Evolutionary conservation across 257 asterid genomes (phyloP).

Genomic region (Solanum bulbocastanum): DNA sequence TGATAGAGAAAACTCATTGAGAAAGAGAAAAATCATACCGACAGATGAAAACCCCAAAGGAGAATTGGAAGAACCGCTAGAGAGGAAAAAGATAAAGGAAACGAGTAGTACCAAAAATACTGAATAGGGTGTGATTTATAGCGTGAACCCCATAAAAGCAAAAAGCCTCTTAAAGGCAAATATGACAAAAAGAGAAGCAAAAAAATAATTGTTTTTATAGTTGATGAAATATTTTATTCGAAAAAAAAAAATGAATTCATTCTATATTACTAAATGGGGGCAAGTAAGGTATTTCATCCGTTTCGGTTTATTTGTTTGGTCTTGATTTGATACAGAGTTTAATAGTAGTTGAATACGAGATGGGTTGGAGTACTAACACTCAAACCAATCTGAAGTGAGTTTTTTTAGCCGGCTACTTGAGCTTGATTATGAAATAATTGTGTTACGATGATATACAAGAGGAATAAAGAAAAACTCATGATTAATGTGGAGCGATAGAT

Average conservation of each 20-base stretch:
- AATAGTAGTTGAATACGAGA: neutral
- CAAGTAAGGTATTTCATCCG: neutral
- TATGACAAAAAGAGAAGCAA: neutral
- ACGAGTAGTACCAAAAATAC: neutral
- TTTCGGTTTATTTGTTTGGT: neutral
- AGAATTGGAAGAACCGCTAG: neutral
- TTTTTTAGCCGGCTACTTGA: neutral
- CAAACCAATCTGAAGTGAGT: no score
- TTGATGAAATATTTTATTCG: neutral
- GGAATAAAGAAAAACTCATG: accelerated
- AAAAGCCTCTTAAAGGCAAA: neutral
- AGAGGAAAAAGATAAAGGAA: neutral
- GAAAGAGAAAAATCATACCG: neutral
- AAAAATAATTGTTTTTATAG: neutral
- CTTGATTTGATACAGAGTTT: neutral
- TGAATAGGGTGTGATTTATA: neutral
- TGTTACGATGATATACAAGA: neutral
- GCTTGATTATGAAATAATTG: neutral
- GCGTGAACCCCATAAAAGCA: neutral
- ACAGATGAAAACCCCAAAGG: neutral
- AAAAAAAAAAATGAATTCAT: neutral
- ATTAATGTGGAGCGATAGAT: neutral
- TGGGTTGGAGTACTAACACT: neutral
- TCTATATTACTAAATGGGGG: neutral
- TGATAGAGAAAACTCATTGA: neutral